phyloP scores from a whole-genome alignment of 148 eudicot genomes.

The Amaranthus palmeri region DNA sequence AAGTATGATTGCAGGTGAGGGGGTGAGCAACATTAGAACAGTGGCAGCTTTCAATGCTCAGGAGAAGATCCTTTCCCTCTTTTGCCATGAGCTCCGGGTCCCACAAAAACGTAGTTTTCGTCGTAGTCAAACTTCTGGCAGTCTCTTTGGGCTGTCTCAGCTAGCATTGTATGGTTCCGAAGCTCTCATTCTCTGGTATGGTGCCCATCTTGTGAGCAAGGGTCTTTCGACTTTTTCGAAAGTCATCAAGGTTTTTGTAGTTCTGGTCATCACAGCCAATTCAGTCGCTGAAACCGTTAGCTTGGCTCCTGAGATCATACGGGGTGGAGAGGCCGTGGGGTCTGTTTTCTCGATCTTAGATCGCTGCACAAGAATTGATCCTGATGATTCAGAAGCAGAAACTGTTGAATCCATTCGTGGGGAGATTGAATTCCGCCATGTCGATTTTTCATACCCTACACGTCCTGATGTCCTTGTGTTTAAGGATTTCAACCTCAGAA shows the following conservation, averaged over 20 bases:
- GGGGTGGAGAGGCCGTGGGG: constrained; percentile 96
- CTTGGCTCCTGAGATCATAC: constrained; percentile 90
- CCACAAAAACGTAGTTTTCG: constrained; percentile 73
- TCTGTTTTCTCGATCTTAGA: constrained; percentile 83
- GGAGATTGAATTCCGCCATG: constrained; percentile 88
- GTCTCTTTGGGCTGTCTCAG: constrained; percentile 93
- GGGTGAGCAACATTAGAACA: constrained; percentile 93
- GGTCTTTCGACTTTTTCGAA: constrained; percentile 90
- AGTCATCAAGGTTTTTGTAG: constrained; percentile 90
- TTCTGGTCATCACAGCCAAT: constrained; percentile 89
- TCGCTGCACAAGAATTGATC: constrained; percentile 67
- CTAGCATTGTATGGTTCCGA: constrained; percentile 89
- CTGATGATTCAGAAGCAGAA: constrained; percentile 87
- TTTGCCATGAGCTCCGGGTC: constrained; percentile 58
- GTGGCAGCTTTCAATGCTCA: constrained; percentile 99
- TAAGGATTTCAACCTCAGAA: constrained; percentile 79
- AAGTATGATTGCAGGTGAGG: constrained; percentile 99
- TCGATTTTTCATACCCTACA: constrained; percentile 88
- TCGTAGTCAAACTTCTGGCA: constrained; percentile 70
- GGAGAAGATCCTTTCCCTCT: constrained; percentile 74
- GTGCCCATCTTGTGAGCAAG: constrained; percentile 78
- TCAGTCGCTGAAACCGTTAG: constrained; percentile 98
- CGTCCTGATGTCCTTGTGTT: constrained; percentile 80
- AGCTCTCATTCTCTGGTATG: constrained; percentile 95
- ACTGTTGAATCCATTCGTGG: constrained; percentile 70